phyloP scores from a whole-genome alignment of 1,284 basidiomycete genomes.

The Ceratobasidium papillatum region DNA sequence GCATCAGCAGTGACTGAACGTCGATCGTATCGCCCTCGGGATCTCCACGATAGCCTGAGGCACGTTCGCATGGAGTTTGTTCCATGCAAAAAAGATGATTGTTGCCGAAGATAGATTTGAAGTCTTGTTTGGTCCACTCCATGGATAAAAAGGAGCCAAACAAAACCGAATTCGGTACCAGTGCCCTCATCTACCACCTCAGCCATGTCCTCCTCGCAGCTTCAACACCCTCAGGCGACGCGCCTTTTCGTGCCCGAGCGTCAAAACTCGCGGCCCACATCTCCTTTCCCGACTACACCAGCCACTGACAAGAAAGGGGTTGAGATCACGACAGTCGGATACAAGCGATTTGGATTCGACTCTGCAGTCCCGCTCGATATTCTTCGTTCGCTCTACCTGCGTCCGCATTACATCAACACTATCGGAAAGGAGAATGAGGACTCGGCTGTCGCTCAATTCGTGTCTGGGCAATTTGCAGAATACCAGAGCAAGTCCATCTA shows the following conservation, averaged over 20 bases:
- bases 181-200: background rate
- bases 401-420: constrained; percentile 75
- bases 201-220: background rate
- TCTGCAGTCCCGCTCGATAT: constrained; percentile 79
- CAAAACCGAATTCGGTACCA: constrained; percentile 8
- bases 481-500: constrained; percentile 87
- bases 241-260: background rate
- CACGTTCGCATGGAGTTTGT: background rate
- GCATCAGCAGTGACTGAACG: background rate
- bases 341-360: constrained; percentile 87
- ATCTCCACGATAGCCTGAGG: background rate
- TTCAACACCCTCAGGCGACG: constrained; percentile 1
- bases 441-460: constrained; percentile 61
- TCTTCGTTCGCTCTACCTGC: constrained; percentile 85
- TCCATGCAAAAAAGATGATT: background rate
- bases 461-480: constrained; percentile 57
- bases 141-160: constrained; percentile 20
- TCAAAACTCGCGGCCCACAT: background rate
- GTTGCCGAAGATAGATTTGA: background rate
- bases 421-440: constrained; percentile 53
- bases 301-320: constrained; percentile 76
- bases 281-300: constrained; percentile 57
- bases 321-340: constrained; percentile 82
- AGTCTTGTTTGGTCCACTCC: background rate
- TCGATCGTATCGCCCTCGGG: background rate